Evolutionary conservation across 75 land plant species (phyloP).

Genomic region (Pinus tabuliformis): DNA sequence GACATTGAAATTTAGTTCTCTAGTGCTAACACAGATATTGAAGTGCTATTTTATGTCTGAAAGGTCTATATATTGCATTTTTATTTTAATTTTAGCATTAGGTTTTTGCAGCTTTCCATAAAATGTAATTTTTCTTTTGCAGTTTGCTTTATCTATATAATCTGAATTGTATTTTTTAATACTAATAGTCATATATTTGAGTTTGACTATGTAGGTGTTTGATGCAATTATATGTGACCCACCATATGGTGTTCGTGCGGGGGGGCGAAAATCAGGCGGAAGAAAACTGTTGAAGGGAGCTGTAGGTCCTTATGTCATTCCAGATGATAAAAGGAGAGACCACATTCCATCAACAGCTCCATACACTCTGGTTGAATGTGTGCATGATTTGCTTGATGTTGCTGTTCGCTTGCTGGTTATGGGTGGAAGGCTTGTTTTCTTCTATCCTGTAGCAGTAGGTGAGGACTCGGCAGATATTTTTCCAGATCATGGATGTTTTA

Average conservation of each 20-base stretch:
- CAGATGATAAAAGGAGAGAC: constrained; percentile 82
- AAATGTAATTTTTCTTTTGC: neutral
- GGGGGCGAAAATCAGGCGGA: constrained; percentile 97
- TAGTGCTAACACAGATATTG: neutral
- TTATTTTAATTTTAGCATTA: neutral
- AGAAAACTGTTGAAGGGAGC: constrained; percentile 80
- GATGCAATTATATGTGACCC: constrained; percentile 99
- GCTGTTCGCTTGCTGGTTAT: constrained; percentile 81
- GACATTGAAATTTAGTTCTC: neutral
- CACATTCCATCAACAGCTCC: constrained; percentile 98
- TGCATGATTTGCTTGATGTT: constrained; percentile 93
- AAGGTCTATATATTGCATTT: neutral
- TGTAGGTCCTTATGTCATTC: constrained; percentile 80
- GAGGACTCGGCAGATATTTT: constrained; percentile 47
- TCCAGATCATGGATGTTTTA: constrained; percentile 90
- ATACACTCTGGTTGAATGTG: constrained; percentile 83
- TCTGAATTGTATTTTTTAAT: neutral
- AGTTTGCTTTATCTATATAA: neutral
- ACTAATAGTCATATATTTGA: neutral
- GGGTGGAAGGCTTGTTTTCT: constrained; percentile 93
- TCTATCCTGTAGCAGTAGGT: constrained; percentile 69
- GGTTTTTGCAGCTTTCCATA: neutral
- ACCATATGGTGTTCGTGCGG: constrained; percentile 99
- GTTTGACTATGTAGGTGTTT: constrained; percentile 47
- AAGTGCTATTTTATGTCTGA: neutral